These are phyloP conservation scores for Helichrysum umbraculigerum DNA, from an alignment of 129 eudicot species.

Conservation along the genomic window DNA sequence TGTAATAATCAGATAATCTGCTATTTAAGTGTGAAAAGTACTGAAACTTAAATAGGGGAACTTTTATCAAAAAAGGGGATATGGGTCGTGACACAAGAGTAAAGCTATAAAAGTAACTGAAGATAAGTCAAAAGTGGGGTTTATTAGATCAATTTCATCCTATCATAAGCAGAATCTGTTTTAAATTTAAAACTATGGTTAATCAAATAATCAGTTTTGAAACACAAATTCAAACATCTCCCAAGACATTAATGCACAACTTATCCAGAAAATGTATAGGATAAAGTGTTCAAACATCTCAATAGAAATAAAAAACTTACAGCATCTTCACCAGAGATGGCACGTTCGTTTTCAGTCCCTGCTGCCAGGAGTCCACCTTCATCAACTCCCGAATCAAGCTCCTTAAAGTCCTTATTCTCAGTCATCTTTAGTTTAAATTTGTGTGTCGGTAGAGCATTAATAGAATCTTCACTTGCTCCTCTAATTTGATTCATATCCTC, in stretches of 20 bases:
- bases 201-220: no score
- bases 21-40: no score
- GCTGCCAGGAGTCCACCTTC: conserved; percentile 59
- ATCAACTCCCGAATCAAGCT: conserved; percentile 34
- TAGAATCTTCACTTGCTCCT: conserved; percentile 59
- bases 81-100: no score
- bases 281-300: not conserved
- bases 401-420: conserved; percentile 25
- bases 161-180: no score
- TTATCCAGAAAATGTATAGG: no score
- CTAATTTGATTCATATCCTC: conserved; percentile 51
- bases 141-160: no score
- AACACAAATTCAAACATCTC: not conserved
- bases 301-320: conserved; percentile 45
- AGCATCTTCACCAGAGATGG: conserved; percentile 64
- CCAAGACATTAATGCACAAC: not conserved
- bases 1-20: no score
- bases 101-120: no score
- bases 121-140: no score
- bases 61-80: no score
- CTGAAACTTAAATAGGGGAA: no score
- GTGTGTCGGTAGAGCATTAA: conserved; percentile 59
- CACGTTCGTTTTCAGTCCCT: conserved; percentile 67
- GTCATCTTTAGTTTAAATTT: conserved; percentile 46
- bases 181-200: no score